Base-by-base conservation (phyloP, 371 early-diverging fungal genomes). In the Rhizopus microsporus region DNA sequence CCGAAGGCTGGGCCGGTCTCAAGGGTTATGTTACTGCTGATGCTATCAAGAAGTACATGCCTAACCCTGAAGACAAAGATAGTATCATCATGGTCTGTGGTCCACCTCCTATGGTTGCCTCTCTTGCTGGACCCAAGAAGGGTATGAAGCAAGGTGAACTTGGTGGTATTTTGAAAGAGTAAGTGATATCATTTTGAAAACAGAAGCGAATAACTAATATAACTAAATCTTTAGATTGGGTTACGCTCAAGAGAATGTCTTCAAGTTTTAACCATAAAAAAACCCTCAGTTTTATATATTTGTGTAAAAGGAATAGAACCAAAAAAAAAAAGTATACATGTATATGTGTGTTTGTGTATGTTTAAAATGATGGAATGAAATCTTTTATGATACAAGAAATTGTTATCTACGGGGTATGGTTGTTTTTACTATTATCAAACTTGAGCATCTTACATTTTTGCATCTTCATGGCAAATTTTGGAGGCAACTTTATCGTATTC, bases 81-180 rank as follows among this genome's bases (percentile, higher is more conserved):
- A 55, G 81, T 55, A 76, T 90, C 58, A 80, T 97, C 60, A 81
- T 93, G 55, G 92, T 95, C 39, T 98, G 98, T 71, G 97, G 98
- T 50, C 96, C 96, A 34, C 69, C 76, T 47, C 86, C 84, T 8
- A 86, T 96, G 88, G 78, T 97, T 64, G 80, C 82, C 56, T 60
- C 77, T 12, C 63, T 97, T 42, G 82, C 91, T 58, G 99, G 99
- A n/a, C 62, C 80, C 55, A 97, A 96, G 83, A 80, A 73, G 51
- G 90, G 91, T 63, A 83, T 80, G 54, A 79, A 82, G 39, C 99
- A 97, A 75, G 98, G 99, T 35, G 86, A 87, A 59, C 68, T 93
- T 59, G 66, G 68, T 66, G 86, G 98, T 52, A 68, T 93, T 8
- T 80, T 99, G 52, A 89, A 90, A 80, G 86, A 89, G 68, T 74